Conservation (phyloP, 2,329 filamentous ascomycete genomes). For the Aspergillus felis region DNA sequence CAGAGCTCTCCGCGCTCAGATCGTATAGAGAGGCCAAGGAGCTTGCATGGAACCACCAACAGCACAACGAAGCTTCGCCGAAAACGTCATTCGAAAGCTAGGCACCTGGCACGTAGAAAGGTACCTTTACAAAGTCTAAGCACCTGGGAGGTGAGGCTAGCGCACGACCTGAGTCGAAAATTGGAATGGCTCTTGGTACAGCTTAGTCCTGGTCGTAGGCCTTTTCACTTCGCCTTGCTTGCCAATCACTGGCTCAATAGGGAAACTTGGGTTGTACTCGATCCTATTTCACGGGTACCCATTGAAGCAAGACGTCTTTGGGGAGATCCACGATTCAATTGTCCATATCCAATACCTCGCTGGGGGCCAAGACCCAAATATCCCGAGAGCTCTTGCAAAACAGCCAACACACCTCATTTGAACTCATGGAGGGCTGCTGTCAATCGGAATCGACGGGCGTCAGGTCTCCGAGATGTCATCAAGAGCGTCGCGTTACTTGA, state of each 20-base stretch:
- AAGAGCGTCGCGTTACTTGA: constrained; percentile 31
- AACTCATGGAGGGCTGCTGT: constrained; percentile 39
- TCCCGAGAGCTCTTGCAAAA: constrained; percentile 13
- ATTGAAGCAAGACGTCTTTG: constrained; percentile 26
- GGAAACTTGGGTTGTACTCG: constrained; percentile 37
- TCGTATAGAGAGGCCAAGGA: neutral
- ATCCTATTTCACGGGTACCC: constrained; percentile 35
- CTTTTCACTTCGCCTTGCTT: constrained; percentile 38
- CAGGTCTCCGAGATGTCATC: constrained; percentile 27
- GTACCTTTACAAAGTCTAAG: constrained; percentile 17
- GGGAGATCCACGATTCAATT: constrained; percentile 36
- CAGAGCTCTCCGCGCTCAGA: neutral
- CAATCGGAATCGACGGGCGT: constrained; percentile 29
- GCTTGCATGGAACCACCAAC: neutral
- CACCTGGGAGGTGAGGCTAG: constrained; percentile 34
- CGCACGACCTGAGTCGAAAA: constrained; percentile 33
- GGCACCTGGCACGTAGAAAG: neutral
- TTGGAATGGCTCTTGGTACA: constrained; percentile 38
- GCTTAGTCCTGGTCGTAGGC: constrained; percentile 36
- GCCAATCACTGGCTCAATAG: constrained; percentile 43
- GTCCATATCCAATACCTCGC: constrained; percentile 22
- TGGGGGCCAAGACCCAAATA: constrained; percentile 25
- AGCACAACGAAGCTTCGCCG: neutral
- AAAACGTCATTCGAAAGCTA: neutral
- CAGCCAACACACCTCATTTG: constrained; percentile 26